A percentile compares a stretch with the other conserved stretches of the same genome.
phyloP scores from a whole-genome alignment of 257 asterid genomes.

The Petunia axillaris region DNA sequence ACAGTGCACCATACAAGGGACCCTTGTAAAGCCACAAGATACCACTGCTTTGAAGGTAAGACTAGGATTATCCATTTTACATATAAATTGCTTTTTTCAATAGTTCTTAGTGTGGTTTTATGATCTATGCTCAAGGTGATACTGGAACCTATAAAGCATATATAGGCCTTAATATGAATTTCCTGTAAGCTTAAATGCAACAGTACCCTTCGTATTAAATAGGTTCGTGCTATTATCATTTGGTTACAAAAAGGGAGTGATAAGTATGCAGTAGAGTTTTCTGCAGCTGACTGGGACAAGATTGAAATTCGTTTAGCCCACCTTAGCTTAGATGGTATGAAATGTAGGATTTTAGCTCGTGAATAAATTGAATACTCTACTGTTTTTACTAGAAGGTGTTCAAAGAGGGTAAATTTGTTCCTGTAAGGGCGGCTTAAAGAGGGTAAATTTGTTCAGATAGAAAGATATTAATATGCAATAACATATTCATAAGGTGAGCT shows the following conservation, averaged over 20 bases:
- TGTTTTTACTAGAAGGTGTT: background rate
- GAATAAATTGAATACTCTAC: background rate
- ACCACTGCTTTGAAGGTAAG: constrained; percentile 56
- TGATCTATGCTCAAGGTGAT: background rate
- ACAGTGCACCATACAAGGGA: constrained; percentile 81
- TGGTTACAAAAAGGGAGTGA: background rate
- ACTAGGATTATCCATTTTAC: background rate
- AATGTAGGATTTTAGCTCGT: background rate
- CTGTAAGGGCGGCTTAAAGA: background rate
- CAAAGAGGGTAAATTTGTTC: background rate
- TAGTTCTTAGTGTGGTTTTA: background rate
- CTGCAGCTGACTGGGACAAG: background rate
- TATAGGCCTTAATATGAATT: background rate
- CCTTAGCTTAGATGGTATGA: background rate
- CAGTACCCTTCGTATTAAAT: background rate
- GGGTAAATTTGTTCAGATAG: background rate
- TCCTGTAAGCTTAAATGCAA: background rate
- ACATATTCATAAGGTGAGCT: background rate
- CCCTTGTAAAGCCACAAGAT: constrained; percentile 64
- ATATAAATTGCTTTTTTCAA: background rate
- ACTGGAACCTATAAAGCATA: background rate
- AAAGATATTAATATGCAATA: background rate
- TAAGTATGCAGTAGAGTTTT: background rate
- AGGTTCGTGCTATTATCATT: background rate
- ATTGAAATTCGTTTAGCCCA: background rate